A percentile compares a stretch with the other conserved stretches of the same genome.
phyloP scores from a whole-genome alignment of 441 rosid genomes.

The Aquilaria agallochum region DNA sequence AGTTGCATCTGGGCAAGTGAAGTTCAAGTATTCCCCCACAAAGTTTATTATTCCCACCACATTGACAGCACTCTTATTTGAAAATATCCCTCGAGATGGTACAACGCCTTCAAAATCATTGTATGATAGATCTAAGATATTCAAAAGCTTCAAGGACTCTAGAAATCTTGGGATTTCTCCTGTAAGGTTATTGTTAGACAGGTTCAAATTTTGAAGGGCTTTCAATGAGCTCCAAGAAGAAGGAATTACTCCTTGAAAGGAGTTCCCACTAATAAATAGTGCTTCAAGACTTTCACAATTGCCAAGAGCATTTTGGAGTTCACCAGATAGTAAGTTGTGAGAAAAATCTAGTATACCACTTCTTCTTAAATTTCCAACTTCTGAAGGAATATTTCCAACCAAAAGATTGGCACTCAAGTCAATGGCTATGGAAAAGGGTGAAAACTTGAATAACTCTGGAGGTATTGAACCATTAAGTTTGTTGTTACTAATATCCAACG shows the following conservation, averaged over 20 bases:
- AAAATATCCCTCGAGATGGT: constrained; percentile 20
- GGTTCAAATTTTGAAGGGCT: too few relatives aligned
- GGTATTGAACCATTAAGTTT: constrained; percentile 15
- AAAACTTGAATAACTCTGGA: constrained; percentile 2
- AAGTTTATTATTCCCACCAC: constrained; percentile 19
- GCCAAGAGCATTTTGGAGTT: constrained; percentile 11
- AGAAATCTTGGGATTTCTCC: constrained; percentile 18
- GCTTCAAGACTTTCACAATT: not conserved
- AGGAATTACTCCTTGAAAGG: too few relatives aligned
- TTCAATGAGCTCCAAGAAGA: too few relatives aligned
- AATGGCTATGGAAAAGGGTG: not conserved
- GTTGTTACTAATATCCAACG: constrained; percentile 14
- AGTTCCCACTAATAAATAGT: too few relatives aligned
- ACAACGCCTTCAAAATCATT: constrained; percentile 25
- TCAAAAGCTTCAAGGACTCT: constrained; percentile 7
- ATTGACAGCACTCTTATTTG: constrained; percentile 3
- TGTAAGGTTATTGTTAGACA: constrained; percentile 12
- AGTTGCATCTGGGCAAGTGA: constrained; percentile 11
- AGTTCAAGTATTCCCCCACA: constrained; percentile 26
- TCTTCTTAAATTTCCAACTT: constrained; percentile 12
- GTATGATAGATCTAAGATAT: constrained; percentile 17
- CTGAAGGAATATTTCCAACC: constrained; percentile 11
- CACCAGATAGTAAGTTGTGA: constrained; percentile 8
- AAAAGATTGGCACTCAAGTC: constrained; percentile 2
- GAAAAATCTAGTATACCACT: constrained; percentile 9